Conservation (phyloP, 768 basidiomycete genomes). For the Dentipellis fragilis region DNA sequence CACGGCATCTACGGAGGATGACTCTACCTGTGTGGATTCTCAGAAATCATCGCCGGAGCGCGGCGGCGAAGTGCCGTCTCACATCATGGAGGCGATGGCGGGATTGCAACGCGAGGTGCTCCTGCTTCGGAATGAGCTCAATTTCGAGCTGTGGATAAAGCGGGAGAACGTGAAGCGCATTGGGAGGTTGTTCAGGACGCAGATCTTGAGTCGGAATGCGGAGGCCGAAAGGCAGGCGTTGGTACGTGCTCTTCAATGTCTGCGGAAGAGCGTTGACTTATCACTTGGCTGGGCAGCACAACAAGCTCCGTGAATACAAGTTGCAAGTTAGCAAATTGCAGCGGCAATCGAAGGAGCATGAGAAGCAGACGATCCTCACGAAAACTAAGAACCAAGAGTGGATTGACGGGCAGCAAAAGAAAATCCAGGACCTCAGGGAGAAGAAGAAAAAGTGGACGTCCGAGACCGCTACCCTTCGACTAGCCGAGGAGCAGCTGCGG, state of each 20-base stretch:
- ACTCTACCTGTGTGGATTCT: neutral
- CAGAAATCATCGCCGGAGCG: constrained; percentile 14
- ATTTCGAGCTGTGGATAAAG: constrained; percentile 78
- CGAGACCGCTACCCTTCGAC: constrained; percentile 59
- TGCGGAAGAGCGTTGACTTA: neutral
- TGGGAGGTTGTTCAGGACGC: constrained; percentile 68
- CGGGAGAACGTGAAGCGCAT: constrained; percentile 77
- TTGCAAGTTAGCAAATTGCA: constrained; percentile 57
- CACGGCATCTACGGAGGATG: constrained; percentile 4
- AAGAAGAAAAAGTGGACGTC: constrained; percentile 71
- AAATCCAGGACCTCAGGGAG: constrained; percentile 62
- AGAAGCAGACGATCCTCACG: constrained; percentile 57
- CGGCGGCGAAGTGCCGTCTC: constrained; percentile 26
- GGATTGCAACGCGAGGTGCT: constrained; percentile 68
- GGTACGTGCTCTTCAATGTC: constrained; percentile 32
- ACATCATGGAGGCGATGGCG: constrained; percentile 51
- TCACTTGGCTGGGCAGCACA: constrained; percentile 43
- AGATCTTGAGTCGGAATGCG: constrained; percentile 59
- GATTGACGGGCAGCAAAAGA: constrained; percentile 73
- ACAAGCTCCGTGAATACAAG: constrained; percentile 72
- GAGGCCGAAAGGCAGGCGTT: constrained; percentile 77
- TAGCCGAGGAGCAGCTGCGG: constrained; percentile 60
- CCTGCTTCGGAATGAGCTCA: constrained; percentile 69
- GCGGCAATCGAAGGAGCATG: constrained; percentile 61
- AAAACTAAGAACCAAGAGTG: constrained; percentile 79